Conservation (phyloP, 345 rosid species). For the Acer campestre region DNA sequence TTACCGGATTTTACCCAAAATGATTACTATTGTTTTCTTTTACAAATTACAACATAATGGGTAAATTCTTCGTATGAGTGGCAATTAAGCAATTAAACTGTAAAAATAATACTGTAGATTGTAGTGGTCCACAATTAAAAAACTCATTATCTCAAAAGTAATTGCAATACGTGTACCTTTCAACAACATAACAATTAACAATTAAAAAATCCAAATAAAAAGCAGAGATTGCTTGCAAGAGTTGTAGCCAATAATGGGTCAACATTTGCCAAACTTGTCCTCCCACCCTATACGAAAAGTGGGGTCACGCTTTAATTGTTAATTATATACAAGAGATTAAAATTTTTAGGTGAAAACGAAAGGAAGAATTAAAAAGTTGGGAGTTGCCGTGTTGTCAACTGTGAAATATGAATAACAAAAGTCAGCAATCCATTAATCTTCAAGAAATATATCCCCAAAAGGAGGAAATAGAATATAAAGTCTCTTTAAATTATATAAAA, state of each 20-base stretch:
- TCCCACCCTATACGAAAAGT: background rate
- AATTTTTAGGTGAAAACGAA: background rate
- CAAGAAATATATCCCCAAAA: too few species aligned
- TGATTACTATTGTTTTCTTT: background rate
- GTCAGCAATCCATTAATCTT: background rate
- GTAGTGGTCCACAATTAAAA: background rate
- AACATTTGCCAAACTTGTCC: background rate
- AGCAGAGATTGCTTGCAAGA: background rate
- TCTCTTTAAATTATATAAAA: too few species aligned
- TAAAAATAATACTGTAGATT: background rate
- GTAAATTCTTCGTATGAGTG: too few species aligned
- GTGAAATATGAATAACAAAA: background rate
- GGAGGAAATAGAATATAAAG: too few species aligned
- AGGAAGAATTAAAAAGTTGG: background rate
- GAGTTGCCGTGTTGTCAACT: background rate
- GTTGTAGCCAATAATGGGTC: background rate
- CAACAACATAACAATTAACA: background rate
- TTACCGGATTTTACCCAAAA: too few species aligned
- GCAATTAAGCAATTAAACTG: background rate
- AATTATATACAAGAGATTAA: background rate
- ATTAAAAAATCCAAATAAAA: background rate
- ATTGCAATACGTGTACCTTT: background rate
- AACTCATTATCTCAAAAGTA: background rate
- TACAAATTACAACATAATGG: too few species aligned
- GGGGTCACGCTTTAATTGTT: background rate